phyloP scores from a whole-genome alignment of 805 yeast genomes.

The Ascoidea rubescens region DNA sequence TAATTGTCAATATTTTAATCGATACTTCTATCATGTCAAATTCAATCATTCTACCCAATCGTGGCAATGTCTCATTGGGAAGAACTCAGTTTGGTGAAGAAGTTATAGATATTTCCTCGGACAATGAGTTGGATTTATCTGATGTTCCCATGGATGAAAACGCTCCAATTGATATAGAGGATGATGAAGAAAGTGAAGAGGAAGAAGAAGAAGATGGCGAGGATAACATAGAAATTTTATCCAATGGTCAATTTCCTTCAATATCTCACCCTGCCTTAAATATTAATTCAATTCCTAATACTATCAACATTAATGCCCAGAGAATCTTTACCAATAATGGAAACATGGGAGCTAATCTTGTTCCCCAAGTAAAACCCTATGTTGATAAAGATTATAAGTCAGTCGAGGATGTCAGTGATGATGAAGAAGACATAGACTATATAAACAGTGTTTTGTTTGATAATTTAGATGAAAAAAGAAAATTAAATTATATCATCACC shows the following conservation, averaged over 20 bases:
- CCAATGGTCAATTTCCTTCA: neutral
- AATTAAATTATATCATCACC: neutral
- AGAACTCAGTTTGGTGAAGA: no score
- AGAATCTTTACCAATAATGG: neutral
- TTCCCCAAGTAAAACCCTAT: neutral
- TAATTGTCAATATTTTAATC: no score
- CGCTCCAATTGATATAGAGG: neutral
- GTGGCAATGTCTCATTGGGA: no score
- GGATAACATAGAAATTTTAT: constrained; percentile 5
- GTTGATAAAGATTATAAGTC: neutral
- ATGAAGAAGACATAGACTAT: constrained; percentile 12
- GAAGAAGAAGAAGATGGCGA: constrained; percentile 6
- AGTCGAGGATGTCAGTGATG: neutral
- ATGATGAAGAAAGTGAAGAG: constrained; percentile 3
- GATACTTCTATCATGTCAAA: no score
- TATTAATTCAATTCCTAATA: constrained; percentile 1
- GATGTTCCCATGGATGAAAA: constrained; percentile 17
- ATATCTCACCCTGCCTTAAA: neutral
- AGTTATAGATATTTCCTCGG: neutral
- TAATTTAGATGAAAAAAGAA: constrained; percentile 10
- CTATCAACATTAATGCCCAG: neutral
- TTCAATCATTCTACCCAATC: no score
- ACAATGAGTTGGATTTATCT: constrained; percentile 15
- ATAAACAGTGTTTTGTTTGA: constrained; percentile 12
- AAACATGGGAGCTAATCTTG: neutral